These are phyloP conservation scores for Paecilomyces dactylethromorphus DNA, from an alignment of 2,329 filamentous ascomycete species.

Conservation along the genomic window DNA sequence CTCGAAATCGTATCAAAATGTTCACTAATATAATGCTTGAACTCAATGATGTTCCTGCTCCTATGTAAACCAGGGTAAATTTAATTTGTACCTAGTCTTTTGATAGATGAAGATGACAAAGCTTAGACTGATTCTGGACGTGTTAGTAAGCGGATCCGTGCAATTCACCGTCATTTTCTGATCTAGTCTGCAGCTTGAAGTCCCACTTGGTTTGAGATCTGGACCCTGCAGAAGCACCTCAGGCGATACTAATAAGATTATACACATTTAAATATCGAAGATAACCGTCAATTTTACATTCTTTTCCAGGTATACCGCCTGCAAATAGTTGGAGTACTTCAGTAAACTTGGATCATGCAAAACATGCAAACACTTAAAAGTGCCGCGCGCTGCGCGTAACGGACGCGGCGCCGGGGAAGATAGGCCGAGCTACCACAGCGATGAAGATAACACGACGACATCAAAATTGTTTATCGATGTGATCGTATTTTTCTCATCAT, in stretches of 20 bases:
- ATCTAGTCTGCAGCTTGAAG: not conserved
- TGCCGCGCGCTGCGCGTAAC: conserved; percentile 6
- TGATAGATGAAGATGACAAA: too few species aligned
- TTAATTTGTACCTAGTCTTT: too few species aligned
- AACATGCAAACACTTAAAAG: conserved; percentile 18
- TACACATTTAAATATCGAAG: too few species aligned
- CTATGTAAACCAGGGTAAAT: too few species aligned
- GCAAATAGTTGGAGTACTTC: not conserved
- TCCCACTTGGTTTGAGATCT: not conserved
- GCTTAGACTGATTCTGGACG: too few species aligned
- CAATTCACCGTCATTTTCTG: too few species aligned
- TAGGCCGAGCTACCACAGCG: not conserved
- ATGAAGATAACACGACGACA: not conserved
- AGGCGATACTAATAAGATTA: not conserved
- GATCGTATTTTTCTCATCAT: not conserved
- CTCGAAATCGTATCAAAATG: too few species aligned
- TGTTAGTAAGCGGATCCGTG: too few species aligned
- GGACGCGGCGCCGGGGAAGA: not conserved
- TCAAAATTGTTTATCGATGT: not conserved
- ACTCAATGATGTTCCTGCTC: too few species aligned
- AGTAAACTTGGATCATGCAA: conserved; percentile 10
- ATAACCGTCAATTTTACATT: not conserved
- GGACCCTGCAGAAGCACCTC: not conserved
- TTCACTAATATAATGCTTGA: too few species aligned
- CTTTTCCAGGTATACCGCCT: not conserved